Base-by-base conservation (phyloP, 352 stramenopile genomes). In the Globisporangium alternatum region DNA sequence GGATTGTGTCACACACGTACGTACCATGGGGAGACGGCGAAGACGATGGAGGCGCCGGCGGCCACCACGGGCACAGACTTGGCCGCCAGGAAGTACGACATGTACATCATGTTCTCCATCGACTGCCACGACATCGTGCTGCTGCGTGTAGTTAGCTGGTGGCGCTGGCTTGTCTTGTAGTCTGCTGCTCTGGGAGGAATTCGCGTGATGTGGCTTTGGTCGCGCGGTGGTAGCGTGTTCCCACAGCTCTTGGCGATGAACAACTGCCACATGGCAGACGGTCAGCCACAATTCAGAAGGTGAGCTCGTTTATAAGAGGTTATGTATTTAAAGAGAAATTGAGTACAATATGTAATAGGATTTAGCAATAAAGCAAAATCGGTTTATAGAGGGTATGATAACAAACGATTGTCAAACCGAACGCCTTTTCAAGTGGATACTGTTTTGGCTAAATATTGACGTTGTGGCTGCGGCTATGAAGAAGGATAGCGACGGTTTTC, bases 21-120 rank as follows among this genome's bases (percentile, higher is more conserved):
- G 57, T 45, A 91, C 83, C 80, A 81, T 31, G 83, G 83, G 31
- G 83, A 90, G 56, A 91, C 67, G 54, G 83, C 79, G 56, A 90
- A 91, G 60, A 90, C 69, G 60, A 91, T 65, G 47, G 77, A 88
- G 13, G 80, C 83, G 35, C 74, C 72, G 47, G 80, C 77, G 19
- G 83, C 83, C 51, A 89, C 72, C 22, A 88, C 64, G 15, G 83
- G 83, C 31, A 91, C 78, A 7, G 83, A 69, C 63, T 88, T 89
- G 52, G 65, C 56, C 43, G 77, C 80, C 41, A 91, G 70, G 66
- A 91, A 89, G 57, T 71, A 87, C 66, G 76, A 79, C 80, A 90
- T 90, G 74, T 89, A 89, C 22, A 76, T 64, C 58, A 76, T 75
- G 62, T 90, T 87, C 59, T 76, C 65, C 39, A 90, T 30, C 61